Conservation (phyloP, 768 basidiomycete genomes). For the Psilocybe sp. region DNA sequence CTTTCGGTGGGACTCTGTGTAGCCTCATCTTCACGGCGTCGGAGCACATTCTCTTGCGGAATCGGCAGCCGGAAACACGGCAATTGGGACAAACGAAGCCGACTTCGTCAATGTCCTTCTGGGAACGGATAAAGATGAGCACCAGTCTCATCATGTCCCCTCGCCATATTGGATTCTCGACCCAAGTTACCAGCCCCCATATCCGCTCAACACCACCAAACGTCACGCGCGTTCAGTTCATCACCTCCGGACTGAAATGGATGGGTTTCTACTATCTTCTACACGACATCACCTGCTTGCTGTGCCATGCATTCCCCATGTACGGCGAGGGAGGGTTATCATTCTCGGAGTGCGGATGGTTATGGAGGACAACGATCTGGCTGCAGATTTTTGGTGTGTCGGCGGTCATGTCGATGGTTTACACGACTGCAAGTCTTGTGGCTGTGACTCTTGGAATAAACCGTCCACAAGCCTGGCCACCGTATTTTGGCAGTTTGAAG, state of each 20-base stretch:
- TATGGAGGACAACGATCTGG: too few relatives aligned
- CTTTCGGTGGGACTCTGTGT: not conserved
- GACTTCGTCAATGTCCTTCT: too few relatives aligned
- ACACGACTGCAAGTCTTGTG: slow-evolving; percentile 13
- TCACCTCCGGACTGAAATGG: slow-evolving; percentile 1
- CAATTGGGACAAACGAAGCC: too few relatives aligned
- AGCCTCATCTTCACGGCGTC: not conserved
- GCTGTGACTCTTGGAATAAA: slow-evolving; percentile 22
- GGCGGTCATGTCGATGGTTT: not conserved
- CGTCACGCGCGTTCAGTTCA: not conserved
- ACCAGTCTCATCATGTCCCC: too few relatives aligned
- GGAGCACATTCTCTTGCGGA: too few relatives aligned
- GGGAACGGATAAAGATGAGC: too few relatives aligned
- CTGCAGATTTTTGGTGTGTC: too few relatives aligned
- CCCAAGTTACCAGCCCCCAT: not conserved
- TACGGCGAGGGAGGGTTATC: too few relatives aligned
- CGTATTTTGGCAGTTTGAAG: slow-evolving; percentile 33
- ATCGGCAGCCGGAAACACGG: too few relatives aligned
- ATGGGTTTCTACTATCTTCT: not conserved
- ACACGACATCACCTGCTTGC: not conserved
- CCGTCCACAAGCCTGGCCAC: slow-evolving; percentile 36
- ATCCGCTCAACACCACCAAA: not conserved
- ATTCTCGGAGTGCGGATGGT: too few relatives aligned
- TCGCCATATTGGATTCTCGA: not conserved
- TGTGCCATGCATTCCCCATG: too few relatives aligned